Base-by-base conservation (phyloP, 371 early-diverging fungal genomes). In the Mortierella sp. region DNA sequence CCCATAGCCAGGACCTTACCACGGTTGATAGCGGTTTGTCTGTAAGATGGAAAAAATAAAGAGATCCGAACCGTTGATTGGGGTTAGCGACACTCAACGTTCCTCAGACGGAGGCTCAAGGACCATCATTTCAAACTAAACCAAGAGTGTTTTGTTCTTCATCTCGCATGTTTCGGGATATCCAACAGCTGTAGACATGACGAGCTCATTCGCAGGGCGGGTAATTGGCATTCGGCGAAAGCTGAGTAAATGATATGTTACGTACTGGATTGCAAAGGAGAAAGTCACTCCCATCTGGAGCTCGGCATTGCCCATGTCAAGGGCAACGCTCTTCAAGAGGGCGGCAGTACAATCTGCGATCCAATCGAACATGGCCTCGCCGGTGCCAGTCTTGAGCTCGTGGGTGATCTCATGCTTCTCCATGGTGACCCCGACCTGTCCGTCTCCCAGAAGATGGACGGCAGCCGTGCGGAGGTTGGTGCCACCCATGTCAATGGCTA, bases 401-500 rank as follows among this genome's bases (percentile, higher is more conserved):
- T 92, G 89, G 17, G 94, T 90, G 66, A 97, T 91, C 53, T 89
- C 86, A 78, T 87, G 92, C 82, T 94, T 93, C 60, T 91, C 86
- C 80, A 95, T 94, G 60, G 80, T 84, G 42, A 91, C 86, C n/a
- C 73, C 78, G 44, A 89, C 80, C 56, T 89, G 81, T 55, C 94
- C 92, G 60, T 86, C 81, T 42, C 96, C 97, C 50, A 87, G 78
- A 1, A 95, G 79, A 43, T 83, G 85, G 30, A 94, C 92, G 50
- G 90, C 89, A 64, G 92, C 90, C 6, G 95, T 93, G 46, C 97
- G 92, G 64, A 97, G 86, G 79, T 97, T 94, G 64, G 95, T 94
- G 43, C 97, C 98, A 50, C 97, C 97, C 55, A 97, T 83, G 81
- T 97, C 98, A 42, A 97, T 83, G 23, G 96, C 94, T 24, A 97